A percentile compares a stretch with the other conserved stretches of the same genome.
Conservation (phyloP, 352 stramenopile species). For the Phytophthora sp. region DNA sequence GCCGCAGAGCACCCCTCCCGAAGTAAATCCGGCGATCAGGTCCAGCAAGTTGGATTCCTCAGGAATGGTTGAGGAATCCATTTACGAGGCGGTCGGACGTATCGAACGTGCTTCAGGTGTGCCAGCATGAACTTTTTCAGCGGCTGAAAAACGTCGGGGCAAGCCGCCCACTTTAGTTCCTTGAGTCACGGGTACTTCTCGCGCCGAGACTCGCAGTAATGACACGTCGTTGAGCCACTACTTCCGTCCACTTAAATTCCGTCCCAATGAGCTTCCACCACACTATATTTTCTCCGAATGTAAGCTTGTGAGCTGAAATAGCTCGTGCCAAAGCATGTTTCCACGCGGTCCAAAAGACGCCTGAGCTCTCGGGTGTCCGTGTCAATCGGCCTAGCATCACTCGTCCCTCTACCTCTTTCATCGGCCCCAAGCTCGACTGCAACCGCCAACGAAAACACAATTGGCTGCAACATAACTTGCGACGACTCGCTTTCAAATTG, state of each 20-base stretch:
- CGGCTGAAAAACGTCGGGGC: background rate
- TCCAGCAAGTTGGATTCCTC: background rate
- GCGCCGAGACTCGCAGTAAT: constrained; percentile 2
- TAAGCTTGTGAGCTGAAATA: background rate
- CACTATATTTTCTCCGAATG: background rate
- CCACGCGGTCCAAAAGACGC: background rate
- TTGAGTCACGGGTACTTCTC: background rate
- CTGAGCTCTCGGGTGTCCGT: background rate
- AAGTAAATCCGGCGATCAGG: constrained; percentile 8
- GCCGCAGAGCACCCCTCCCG: constrained; percentile 3
- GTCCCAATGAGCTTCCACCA: constrained; percentile 5
- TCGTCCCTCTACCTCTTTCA: background rate
- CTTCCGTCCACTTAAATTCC: background rate
- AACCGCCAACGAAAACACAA: constrained; percentile 5
- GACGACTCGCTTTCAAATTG: background rate
- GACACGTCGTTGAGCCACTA: background rate
- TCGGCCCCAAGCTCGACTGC: too few species aligned
- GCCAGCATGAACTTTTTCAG: constrained; percentile 14
- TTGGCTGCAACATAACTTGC: constrained; percentile 5
- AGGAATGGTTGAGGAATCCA: background rate
- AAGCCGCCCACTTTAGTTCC: background rate
- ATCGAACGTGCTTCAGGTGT: constrained; percentile 7
- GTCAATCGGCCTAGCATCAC: background rate
- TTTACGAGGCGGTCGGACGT: background rate
- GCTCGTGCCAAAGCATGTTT: background rate